A percentile compares a stretch with the other conserved stretches of the same genome.
phyloP scores from a whole-genome alignment of 331 rosid genomes.

The Quercus tomentella region DNA sequence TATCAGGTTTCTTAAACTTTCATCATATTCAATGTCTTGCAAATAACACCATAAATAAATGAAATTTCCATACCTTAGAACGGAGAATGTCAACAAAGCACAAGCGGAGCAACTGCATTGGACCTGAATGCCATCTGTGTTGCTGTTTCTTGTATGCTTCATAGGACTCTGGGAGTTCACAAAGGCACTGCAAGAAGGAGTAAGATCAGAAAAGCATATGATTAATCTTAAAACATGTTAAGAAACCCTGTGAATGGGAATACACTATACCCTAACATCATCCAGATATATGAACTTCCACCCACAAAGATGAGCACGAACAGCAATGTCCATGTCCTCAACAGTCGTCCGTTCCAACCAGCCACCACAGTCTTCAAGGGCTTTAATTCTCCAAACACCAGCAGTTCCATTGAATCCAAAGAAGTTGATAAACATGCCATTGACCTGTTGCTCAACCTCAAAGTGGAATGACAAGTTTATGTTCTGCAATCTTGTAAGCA shows the following conservation, averaged over 20 bases:
- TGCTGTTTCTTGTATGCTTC: slow-evolving; percentile 98
- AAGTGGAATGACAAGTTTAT: slow-evolving; percentile 93
- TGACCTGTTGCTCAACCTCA: slow-evolving; percentile 98
- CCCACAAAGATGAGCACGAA: slow-evolving; percentile 97
- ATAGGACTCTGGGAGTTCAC: slow-evolving; percentile 98
- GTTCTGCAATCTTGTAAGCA: slow-evolving; percentile 94
- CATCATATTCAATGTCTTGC: background rate
- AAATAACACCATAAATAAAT: background rate
- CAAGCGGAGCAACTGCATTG: slow-evolving; percentile 93
- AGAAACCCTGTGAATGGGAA: slow-evolving; percentile 10
- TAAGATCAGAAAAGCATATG: slow-evolving; percentile 22
- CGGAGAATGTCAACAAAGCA: slow-evolving; percentile 81
- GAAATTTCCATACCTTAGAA: slow-evolving; percentile 62
- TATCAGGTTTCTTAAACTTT: background rate
- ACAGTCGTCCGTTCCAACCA: slow-evolving; percentile 99
- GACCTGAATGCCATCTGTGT: slow-evolving; percentile 99
- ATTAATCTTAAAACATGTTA: background rate
- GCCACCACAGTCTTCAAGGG: slow-evolving; percentile 96
- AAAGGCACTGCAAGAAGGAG: slow-evolving; percentile 74
- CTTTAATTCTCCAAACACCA: slow-evolving; percentile 97
- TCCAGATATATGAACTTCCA: slow-evolving; percentile 97
- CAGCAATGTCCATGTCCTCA: slow-evolving; percentile 99
- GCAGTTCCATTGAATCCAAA: slow-evolving; percentile 99
- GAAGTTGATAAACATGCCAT: slow-evolving; percentile 80
- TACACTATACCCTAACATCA: slow-evolving; percentile 71